Evolutionary conservation across 2,329 filamentous ascomycete genomes (phyloP).

Genomic region (Xylaria sp.): DNA sequence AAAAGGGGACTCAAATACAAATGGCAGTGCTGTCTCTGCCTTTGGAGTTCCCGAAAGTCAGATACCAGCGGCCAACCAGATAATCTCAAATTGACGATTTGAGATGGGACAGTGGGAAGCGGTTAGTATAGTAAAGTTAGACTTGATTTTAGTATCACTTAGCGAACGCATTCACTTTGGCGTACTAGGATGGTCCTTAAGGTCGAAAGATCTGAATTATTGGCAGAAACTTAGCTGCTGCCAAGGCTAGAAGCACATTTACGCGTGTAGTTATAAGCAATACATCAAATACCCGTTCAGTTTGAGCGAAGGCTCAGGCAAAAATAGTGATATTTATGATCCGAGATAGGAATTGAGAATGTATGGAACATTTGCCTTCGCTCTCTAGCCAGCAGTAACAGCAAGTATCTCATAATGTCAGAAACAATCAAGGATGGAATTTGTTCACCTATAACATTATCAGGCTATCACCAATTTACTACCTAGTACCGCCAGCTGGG

Average conservation of each 20-base stretch:
- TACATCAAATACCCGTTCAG: constrained; percentile 4
- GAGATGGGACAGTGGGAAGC: neutral
- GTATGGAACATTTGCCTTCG: neutral
- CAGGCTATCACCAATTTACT: too few relatives aligned
- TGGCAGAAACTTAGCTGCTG: neutral
- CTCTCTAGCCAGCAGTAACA: neutral
- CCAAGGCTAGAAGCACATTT: neutral
- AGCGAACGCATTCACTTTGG: neutral
- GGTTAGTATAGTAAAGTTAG: neutral
- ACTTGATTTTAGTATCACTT: neutral
- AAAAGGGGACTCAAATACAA: constrained; percentile 59
- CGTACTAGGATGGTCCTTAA: neutral
- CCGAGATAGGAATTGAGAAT: too few relatives aligned
- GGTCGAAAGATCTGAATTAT: neutral
- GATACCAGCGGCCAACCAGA: constrained; percentile 35
- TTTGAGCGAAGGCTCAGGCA: neutral
- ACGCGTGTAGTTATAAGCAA: neutral
- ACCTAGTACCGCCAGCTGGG: too few relatives aligned
- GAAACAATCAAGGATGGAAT: too few relatives aligned
- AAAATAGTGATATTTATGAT: neutral
- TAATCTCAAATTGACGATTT: neutral
- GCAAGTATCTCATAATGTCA: too few relatives aligned
- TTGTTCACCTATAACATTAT: too few relatives aligned
- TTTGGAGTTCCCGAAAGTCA: constrained; percentile 76
- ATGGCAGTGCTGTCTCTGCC: constrained; percentile 78